phyloP scores from a whole-genome alignment of 2,329 filamentous ascomycete species.

The Xylariaceae sp. region DNA sequence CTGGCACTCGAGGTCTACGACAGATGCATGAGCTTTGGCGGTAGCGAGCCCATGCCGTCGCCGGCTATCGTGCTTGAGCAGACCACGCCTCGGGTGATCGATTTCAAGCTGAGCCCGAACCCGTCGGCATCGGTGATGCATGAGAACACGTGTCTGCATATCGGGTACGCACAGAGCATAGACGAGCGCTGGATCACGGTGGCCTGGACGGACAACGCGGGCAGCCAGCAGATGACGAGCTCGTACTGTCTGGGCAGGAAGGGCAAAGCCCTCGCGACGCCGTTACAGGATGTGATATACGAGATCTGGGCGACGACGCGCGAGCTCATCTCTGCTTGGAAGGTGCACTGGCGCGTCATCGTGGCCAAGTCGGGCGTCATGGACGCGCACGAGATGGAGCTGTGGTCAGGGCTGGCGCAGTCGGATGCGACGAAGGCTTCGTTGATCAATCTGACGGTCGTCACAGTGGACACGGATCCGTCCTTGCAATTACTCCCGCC shows the following conservation, averaged over 20 bases:
- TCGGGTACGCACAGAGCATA: slow-evolving; percentile 70
- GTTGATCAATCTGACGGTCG: slow-evolving; percentile 52
- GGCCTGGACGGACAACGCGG: slow-evolving; percentile 75
- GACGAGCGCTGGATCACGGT: slow-evolving; percentile 74
- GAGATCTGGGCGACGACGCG: slow-evolving; percentile 76
- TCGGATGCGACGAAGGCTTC: slow-evolving; percentile 46
- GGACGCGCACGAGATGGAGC: slow-evolving; percentile 58
- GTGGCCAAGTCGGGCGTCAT: slow-evolving; percentile 67
- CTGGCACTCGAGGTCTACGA: slow-evolving; percentile 74
- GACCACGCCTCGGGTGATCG: slow-evolving; percentile 62
- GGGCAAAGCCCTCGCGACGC: slow-evolving; percentile 44
- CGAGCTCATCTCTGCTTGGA: slow-evolving; percentile 63
- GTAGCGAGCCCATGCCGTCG: slow-evolving; percentile 54
- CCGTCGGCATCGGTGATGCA: slow-evolving; percentile 69
- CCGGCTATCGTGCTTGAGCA: slow-evolving; percentile 70
- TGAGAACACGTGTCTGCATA: slow-evolving; percentile 74
- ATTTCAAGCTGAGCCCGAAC: slow-evolving; percentile 64
- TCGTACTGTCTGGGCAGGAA: slow-evolving; percentile 67
- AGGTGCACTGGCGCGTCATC: slow-evolving; percentile 71
- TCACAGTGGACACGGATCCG: slow-evolving; percentile 61
- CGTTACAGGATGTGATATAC: slow-evolving; percentile 58
- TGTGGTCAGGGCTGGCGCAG: slow-evolving; percentile 50
- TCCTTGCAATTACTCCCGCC: slow-evolving; percentile 58
- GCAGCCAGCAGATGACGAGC: slow-evolving; percentile 65
- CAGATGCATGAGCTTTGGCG: slow-evolving; percentile 57